Evolutionary conservation across 371 early-diverging fungal genomes (phyloP).

Genomic region (Apophysomyces sp.): DNA sequence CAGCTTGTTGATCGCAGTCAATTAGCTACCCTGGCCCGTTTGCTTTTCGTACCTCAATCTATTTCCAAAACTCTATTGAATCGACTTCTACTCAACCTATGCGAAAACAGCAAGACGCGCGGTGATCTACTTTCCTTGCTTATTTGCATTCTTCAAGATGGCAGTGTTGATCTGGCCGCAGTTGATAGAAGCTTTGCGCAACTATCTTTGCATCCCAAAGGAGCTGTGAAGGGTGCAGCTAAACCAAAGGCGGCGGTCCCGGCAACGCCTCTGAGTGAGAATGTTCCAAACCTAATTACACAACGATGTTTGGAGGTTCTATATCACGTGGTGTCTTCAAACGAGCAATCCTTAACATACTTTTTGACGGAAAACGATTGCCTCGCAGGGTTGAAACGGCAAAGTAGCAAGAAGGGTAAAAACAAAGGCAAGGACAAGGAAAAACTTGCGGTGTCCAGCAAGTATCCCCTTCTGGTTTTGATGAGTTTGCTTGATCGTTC

Average conservation of each 20-base stretch:
- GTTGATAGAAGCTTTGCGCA: conserved; percentile 81
- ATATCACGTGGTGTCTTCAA: conserved; percentile 67
- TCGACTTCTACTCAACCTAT: conserved; percentile 79
- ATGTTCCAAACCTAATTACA: conserved; percentile 80
- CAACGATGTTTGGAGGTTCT: conserved; percentile 88
- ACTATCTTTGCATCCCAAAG: conserved; percentile 61
- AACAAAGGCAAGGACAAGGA: conserved; percentile 54
- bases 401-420: conserved; percentile 63
- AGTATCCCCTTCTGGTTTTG: conserved; percentile 86
- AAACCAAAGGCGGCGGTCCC: conserved; percentile 23
- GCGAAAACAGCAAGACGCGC: conserved; percentile 88
- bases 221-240: conserved; percentile 30
- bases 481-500: conserved; percentile 84
- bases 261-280: conserved; percentile 37
- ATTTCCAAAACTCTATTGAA: conserved; percentile 70
- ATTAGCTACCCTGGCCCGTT: conserved; percentile 79
- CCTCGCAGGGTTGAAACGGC: conserved; percentile 48
- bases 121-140: conserved; percentile 83
- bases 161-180: conserved; percentile 73
- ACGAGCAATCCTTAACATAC: conserved; percentile 65
- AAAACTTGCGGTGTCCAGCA: conserved; percentile 44
- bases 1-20: conserved; percentile 85
- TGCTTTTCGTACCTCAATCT: conserved; percentile 82
- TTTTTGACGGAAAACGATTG: conserved; percentile 77
- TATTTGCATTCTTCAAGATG: conserved; percentile 85